phyloP scores from a whole-genome alignment of 805 yeast genomes.

The Cyberlindnera maclurae region DNA sequence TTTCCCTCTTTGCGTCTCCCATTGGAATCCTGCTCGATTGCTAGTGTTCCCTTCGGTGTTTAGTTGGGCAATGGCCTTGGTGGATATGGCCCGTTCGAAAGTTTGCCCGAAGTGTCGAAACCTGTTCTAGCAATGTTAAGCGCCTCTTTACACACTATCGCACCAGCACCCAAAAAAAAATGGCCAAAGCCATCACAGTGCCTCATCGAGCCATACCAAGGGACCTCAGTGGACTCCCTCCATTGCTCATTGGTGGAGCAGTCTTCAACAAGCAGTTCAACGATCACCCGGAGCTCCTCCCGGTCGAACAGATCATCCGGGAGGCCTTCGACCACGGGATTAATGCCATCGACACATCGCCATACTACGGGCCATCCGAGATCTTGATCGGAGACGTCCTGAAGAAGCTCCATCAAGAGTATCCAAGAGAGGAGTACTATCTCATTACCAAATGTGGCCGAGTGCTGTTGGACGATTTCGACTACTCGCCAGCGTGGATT shows the following conservation, averaged over 20 bases:
- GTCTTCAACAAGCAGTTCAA: slow-evolving; percentile 78
- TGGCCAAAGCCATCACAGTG: slow-evolving; percentile 16
- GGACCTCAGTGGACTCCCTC: slow-evolving; percentile 34
- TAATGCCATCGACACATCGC: slow-evolving; percentile 82
- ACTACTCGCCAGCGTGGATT: slow-evolving; percentile 59
- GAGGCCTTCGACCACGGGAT: slow-evolving; percentile 62
- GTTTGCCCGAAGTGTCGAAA: too few relatives aligned
- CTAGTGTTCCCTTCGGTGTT: too few relatives aligned
- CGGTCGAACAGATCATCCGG: slow-evolving; percentile 49
- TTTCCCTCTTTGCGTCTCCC: background rate
- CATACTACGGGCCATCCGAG: slow-evolving; percentile 90
- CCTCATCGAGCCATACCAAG: slow-evolving; percentile 16
- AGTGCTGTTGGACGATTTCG: slow-evolving; percentile 58
- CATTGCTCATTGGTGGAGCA: slow-evolving; percentile 81
- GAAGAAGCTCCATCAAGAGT: slow-evolving; percentile 27
- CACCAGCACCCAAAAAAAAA: slow-evolving; percentile 1
- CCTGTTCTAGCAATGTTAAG: too few relatives aligned
- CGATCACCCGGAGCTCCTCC: slow-evolving; percentile 54
- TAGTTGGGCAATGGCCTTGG: too few relatives aligned
- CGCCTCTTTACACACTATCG: too few relatives aligned
- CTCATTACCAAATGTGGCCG: slow-evolving; percentile 88
- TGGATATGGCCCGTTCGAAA: too few relatives aligned
- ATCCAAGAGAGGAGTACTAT: slow-evolving; percentile 54
- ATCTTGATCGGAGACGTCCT: slow-evolving; percentile 63
- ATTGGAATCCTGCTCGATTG: background rate